Conservation (phyloP, 805 yeast genomes). For the Blastobotrys parvus region DNA sequence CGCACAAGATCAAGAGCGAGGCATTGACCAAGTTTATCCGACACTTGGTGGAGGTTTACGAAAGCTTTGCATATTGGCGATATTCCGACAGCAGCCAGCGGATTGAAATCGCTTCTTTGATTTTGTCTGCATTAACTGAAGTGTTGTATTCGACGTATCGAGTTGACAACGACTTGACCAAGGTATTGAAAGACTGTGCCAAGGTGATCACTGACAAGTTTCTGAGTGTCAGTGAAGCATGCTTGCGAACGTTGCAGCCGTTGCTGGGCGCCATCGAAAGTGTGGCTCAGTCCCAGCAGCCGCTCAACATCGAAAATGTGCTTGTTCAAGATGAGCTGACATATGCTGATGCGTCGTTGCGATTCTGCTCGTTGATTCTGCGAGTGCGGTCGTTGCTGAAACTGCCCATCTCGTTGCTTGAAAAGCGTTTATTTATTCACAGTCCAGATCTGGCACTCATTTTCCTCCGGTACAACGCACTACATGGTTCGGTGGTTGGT, state of each 20-base stretch:
- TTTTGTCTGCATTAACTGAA: constrained; percentile 46
- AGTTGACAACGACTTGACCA: constrained; percentile 34
- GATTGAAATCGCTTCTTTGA: constrained; percentile 48
- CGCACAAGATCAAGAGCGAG: constrained; percentile 39
- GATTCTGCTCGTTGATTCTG: constrained; percentile 49
- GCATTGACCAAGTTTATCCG: constrained; percentile 46
- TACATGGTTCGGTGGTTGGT: constrained; percentile 46
- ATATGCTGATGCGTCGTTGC: constrained; percentile 45
- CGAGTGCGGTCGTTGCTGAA: constrained; percentile 46
- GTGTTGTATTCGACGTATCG: constrained; percentile 50
- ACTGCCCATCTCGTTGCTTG: constrained; percentile 54
- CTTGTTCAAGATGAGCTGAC: constrained; percentile 40
- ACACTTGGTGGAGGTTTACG: constrained; percentile 62
- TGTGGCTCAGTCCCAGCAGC: constrained; percentile 31
- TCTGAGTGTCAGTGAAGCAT: constrained; percentile 42
- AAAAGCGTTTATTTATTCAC: constrained; percentile 46
- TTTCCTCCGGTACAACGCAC: constrained; percentile 41
- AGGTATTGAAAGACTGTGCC: constrained; percentile 45
- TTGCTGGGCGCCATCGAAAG: constrained; percentile 43
- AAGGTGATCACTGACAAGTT: constrained; percentile 46
- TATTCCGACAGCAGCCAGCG: constrained; percentile 50
- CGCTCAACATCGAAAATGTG: constrained; percentile 35
- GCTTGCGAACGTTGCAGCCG: constrained; percentile 47
- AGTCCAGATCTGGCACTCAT: constrained; percentile 50
- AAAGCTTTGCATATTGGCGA: constrained; percentile 64